Conservation (phyloP, 1,284 basidiomycete genomes). For the Pseudozyma tsukubaensis region DNA sequence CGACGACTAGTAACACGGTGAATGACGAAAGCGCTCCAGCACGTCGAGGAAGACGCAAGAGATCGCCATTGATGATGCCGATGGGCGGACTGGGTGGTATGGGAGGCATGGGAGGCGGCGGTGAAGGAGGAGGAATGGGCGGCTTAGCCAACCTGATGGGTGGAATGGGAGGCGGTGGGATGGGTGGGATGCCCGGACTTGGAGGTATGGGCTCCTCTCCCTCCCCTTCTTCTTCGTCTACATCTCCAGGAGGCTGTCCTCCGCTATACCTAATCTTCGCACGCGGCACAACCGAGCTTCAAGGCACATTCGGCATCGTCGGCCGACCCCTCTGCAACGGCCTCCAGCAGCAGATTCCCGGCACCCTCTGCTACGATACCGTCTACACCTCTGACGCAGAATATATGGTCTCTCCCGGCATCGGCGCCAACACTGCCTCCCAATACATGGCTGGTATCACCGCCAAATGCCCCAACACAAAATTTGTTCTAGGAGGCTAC, state of each 20-base stretch:
- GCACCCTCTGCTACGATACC: conserved; percentile 35
- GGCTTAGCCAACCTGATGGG: neutral
- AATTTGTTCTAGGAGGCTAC: conserved; percentile 32
- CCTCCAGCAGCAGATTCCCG: conserved; percentile 16
- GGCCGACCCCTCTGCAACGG: conserved; percentile 31
- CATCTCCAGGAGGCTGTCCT: conserved; percentile 18
- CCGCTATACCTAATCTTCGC: conserved; percentile 40
- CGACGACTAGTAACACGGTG: neutral
- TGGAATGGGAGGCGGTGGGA: neutral
- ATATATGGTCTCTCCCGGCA: conserved; percentile 24
- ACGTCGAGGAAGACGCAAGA: neutral
- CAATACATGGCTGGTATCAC: conserved; percentile 13
- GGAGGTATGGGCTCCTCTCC: conserved; percentile 1
- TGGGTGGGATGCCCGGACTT: neutral
- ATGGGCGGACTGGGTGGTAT: conserved; percentile 4
- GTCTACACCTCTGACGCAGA: conserved; percentile 27
- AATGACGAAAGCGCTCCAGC: neutral
- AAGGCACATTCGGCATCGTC: conserved; percentile 45
- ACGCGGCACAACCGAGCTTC: conserved; percentile 33
- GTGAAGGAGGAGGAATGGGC: neutral
- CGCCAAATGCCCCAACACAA: conserved; percentile 22
- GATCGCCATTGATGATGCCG: conserved; percentile 11
- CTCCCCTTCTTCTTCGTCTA: neutral
- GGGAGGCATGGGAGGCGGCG: neutral
- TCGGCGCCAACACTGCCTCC: conserved; percentile 14